phyloP scores from a whole-genome alignment of 371 early-diverging fungal genomes.

The Mortierella sp. region DNA sequence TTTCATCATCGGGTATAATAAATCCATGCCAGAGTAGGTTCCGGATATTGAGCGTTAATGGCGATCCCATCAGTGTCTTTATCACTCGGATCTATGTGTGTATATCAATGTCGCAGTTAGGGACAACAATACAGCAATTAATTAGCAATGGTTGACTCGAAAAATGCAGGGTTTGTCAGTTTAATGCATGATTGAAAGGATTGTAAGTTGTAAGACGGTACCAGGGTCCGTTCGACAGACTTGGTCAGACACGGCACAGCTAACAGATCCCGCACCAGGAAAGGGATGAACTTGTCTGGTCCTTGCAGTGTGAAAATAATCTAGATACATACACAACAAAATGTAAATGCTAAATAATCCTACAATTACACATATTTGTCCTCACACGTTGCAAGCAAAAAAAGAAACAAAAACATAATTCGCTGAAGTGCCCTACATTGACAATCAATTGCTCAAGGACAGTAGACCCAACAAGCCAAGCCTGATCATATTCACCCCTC shows the following conservation, averaged over 20 bases:
- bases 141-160: too few relatives aligned
- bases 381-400: too few relatives aligned
- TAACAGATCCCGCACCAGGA: constrained; percentile 48
- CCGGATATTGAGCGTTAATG: constrained; percentile 51
- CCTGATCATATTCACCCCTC: constrained; percentile 20
- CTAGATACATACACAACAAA: constrained; percentile 5
- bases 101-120: neutral
- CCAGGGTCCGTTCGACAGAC: constrained; percentile 22
- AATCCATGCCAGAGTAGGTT: constrained; percentile 60
- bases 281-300: constrained; percentile 44
- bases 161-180: neutral
- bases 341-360: neutral
- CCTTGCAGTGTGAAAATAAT: constrained; percentile 42
- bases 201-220: neutral
- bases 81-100: constrained; percentile 31
- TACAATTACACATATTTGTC: neutral
- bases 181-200: neutral
- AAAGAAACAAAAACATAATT: too few relatives aligned
- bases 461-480: constrained; percentile 50
- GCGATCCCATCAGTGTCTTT: constrained; percentile 50
- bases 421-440: constrained; percentile 32
- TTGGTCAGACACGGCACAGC: constrained; percentile 36
- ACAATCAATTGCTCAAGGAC: constrained; percentile 49
- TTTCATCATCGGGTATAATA: constrained; percentile 30
- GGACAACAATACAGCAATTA: too few relatives aligned